Percentiles rank a stretch among this genome's conserved stretches.
These are phyloP conservation scores for Pogostemon cablin DNA, from an alignment of 257 asterid species.

Conservation along the genomic window DNA sequence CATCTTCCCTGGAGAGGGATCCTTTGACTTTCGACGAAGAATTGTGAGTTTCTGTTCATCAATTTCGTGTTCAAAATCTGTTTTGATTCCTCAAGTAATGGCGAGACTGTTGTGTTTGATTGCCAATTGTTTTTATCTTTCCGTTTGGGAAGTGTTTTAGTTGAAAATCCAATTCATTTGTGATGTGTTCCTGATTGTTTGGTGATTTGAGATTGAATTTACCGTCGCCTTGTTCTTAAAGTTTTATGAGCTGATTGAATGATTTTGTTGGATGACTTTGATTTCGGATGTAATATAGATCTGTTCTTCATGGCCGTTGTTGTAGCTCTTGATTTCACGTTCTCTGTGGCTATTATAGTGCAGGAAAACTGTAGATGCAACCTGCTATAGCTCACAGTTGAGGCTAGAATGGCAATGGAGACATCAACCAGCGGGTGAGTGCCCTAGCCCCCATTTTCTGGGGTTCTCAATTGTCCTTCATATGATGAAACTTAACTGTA, in stretches of 20 bases:
- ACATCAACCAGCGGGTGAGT: slow-evolving; percentile 39
- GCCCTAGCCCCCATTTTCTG: neutral
- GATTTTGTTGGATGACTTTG: neutral
- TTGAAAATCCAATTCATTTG: neutral
- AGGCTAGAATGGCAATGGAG: slow-evolving; percentile 37
- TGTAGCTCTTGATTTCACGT: neutral
- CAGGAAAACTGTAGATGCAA: slow-evolving; percentile 33
- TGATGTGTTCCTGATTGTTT: neutral
- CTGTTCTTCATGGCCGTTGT: neutral
- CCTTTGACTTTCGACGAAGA: slow-evolving; percentile 23
- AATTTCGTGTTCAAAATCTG: neutral
- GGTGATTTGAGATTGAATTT: neutral
- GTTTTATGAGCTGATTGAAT: neutral
- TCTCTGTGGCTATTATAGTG: neutral
- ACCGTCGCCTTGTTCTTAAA: neutral
- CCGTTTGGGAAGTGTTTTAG: neutral
- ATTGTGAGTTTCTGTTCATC: slow-evolving; percentile 22
- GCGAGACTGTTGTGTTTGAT: neutral
- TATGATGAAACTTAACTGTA: neutral
- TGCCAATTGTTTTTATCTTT: neutral
- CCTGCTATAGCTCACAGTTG: slow-evolving; percentile 31
- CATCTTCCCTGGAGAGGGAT: slow-evolving; percentile 2
- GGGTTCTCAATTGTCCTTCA: neutral
- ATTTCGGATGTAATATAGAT: neutral
- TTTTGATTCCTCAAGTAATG: neutral